phyloP scores from a whole-genome alignment of 805 yeast genomes.

The Blastobotrys muscicola region DNA sequence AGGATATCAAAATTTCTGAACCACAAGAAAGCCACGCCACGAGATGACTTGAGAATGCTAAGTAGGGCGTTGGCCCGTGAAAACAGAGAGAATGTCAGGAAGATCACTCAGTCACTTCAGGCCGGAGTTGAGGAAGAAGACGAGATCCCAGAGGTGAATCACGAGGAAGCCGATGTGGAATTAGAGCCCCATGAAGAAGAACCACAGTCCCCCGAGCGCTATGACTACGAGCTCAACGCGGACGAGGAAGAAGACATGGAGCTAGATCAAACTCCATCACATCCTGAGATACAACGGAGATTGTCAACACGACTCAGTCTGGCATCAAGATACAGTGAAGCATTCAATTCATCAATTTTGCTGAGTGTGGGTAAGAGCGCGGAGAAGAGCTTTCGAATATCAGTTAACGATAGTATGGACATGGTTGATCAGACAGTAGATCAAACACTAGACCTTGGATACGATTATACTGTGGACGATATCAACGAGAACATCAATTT shows the following conservation, averaged over 20 bases:
- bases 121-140: slow-evolving; percentile 4
- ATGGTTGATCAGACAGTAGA: too few species aligned
- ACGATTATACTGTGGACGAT: background rate
- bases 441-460: too few species aligned
- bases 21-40: slow-evolving; percentile 8
- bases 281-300: background rate
- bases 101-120: background rate
- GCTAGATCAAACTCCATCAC: background rate
- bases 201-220: background rate
- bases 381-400: too few species aligned
- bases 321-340: too few species aligned
- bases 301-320: too few species aligned
- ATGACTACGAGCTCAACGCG: background rate
- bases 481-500: slow-evolving; percentile 1
- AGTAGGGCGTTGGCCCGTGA: slow-evolving; percentile 17
- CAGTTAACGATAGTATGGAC: too few species aligned
- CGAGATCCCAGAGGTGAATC: background rate
- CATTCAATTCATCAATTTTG: too few species aligned
- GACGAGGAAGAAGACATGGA: background rate
- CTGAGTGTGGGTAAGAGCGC: too few species aligned
- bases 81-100: background rate
- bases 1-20: slow-evolving; percentile 4
- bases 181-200: background rate
- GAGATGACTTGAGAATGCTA: slow-evolving; percentile 14
- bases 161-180: background rate